phyloP scores from a whole-genome alignment of 257 asterid genomes.

The Leptodermis oblonga region DNA sequence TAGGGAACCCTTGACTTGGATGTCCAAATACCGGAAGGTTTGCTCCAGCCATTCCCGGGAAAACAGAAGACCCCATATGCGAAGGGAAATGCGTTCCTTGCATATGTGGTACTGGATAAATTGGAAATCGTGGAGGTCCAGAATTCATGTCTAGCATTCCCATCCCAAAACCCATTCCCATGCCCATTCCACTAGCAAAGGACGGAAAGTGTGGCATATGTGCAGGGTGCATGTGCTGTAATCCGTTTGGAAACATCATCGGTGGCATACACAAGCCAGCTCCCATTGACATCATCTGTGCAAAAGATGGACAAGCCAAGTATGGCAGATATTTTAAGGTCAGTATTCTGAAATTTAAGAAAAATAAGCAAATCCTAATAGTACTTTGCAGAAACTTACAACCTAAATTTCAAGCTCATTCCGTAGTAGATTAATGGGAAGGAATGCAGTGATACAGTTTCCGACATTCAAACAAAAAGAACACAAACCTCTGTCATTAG shows the following conservation, averaged over 20 bases:
- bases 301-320: constrained; percentile 7
- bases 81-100: constrained; percentile 50
- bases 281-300: constrained; percentile 95
- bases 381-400: not conserved
- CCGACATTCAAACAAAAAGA: too few species aligned
- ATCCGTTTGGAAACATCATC: constrained; percentile 70
- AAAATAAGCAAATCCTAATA: not conserved
- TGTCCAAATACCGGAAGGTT: constrained; percentile 45
- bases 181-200: constrained; percentile 64
- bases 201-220: constrained; percentile 62
- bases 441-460: not conserved
- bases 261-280: constrained; percentile 83
- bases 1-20: constrained; percentile 54
- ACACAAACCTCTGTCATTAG: not conserved
- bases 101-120: constrained; percentile 47
- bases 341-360: not conserved
- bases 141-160: constrained; percentile 73
- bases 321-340: constrained; percentile 4
- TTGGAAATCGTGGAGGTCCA: constrained; percentile 50
- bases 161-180: constrained; percentile 62
- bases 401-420: not conserved
- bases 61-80: constrained; percentile 35
- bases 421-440: not conserved
- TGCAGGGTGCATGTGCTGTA: constrained; percentile 69
- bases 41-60: constrained; percentile 49